phyloP scores from a whole-genome alignment of 2,329 filamentous ascomycete species.

The Aureobasidium lini region DNA sequence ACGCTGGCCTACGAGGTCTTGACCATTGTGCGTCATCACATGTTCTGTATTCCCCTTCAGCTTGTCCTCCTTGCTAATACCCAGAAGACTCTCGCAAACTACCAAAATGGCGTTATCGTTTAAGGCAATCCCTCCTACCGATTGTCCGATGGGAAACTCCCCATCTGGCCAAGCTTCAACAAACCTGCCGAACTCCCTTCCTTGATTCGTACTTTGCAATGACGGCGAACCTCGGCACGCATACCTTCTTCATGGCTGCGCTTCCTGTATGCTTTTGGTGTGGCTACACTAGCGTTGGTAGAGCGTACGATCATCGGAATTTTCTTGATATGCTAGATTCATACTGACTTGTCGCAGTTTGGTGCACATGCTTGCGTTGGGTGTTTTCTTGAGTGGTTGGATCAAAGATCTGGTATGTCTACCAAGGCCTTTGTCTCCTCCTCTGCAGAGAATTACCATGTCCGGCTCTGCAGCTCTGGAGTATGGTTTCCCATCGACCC shows the following conservation, averaged over 20 bases:
- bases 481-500: conserved; percentile 95
- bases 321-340: neutral
- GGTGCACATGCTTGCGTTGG: conserved; percentile 57
- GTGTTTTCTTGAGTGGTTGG: conserved; percentile 69
- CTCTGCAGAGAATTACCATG: conserved; percentile 92
- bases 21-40: conserved; percentile 12
- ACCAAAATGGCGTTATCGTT: conserved; percentile 77
- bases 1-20: conserved; percentile 13
- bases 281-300: conserved; percentile 74
- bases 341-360: conserved; percentile 22
- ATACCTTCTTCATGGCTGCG: conserved; percentile 97
- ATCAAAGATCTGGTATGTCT: conserved; percentile 91
- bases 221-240: conserved; percentile 90
- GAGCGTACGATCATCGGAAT: conserved; percentile 60
- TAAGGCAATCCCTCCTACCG: conserved; percentile 76
- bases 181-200: conserved; percentile 67
- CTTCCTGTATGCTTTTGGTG: conserved; percentile 96
- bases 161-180: conserved; percentile 81
- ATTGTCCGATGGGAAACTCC: conserved; percentile 92
- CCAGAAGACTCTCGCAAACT: conserved; percentile 41
- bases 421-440: conserved; percentile 83
- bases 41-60: neutral
- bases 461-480: conserved; percentile 90
- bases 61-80: neutral
- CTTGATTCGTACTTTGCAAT: conserved; percentile 96